Percentiles rank a stretch among this genome's conserved stretches.
phyloP scores from a whole-genome alignment of 495 filamentous ascomycete species.

The Opeltia flavorubescens region DNA sequence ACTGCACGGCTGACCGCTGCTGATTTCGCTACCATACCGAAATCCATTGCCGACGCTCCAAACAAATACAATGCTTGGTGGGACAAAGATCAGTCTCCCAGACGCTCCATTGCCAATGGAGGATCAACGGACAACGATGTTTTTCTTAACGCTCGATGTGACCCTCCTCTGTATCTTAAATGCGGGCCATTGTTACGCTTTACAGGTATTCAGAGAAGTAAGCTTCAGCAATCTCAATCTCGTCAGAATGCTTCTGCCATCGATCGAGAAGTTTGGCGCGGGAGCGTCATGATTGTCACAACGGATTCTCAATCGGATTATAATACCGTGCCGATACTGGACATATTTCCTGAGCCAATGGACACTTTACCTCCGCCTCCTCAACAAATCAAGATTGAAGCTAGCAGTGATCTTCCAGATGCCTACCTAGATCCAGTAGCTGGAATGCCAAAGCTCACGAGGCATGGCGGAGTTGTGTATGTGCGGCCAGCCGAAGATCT shows the following conservation, averaged over 20 bases:
- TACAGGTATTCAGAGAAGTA: slow-evolving; percentile 49
- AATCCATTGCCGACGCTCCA: slow-evolving; percentile 10
- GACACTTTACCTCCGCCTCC: slow-evolving; percentile 76
- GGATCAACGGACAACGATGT: too few relatives aligned
- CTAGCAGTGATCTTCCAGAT: slow-evolving; percentile 45
- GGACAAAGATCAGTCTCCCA: slow-evolving; percentile 28
- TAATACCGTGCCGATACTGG: slow-evolving; percentile 57
- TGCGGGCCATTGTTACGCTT: slow-evolving; percentile 85
- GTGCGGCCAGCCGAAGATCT: slow-evolving; percentile 76
- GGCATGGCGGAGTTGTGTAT: slow-evolving; percentile 66
- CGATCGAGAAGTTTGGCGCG: slow-evolving; percentile 75
- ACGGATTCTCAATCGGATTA: slow-evolving; percentile 68
- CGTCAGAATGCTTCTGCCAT: slow-evolving; percentile 17
- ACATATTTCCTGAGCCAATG: slow-evolving; percentile 75
- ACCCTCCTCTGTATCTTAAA: slow-evolving; percentile 69
- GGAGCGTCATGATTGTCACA: slow-evolving; percentile 88
- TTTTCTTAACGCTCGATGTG: slow-evolving; percentile 34
- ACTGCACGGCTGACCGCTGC: slow-evolving; percentile 34
- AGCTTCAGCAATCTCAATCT: slow-evolving; percentile 21
- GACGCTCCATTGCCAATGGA: slow-evolving; percentile 9
- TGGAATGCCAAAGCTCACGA: slow-evolving; percentile 70
- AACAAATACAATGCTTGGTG: slow-evolving; percentile 38
- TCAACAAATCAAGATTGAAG: slow-evolving; percentile 46
- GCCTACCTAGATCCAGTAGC: slow-evolving; percentile 83
- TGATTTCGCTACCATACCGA: slow-evolving; percentile 20